Conservation (phyloP, 805 yeast genomes). For the Zygoascus bituminiphila region DNA sequence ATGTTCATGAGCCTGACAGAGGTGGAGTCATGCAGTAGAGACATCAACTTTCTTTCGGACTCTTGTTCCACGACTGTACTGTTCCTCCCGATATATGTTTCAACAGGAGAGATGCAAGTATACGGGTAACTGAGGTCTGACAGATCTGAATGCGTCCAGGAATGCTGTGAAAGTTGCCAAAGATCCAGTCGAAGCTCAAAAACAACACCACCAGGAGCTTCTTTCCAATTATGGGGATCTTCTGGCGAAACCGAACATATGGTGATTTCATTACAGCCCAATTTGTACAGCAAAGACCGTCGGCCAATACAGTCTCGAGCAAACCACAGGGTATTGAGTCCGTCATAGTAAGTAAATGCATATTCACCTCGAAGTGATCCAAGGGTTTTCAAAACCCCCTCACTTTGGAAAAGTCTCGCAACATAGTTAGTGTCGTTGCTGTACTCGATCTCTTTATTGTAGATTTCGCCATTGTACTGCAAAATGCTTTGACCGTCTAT, state of each 20-base stretch:
- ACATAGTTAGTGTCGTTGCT: slow-evolving; percentile 61
- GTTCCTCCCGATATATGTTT: neutral
- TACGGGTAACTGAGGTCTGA: slow-evolving; percentile 5
- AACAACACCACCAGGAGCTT: slow-evolving; percentile 48
- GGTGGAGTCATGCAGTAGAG: slow-evolving; percentile 2
- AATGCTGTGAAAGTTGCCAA: slow-evolving; percentile 14
- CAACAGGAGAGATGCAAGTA: neutral
- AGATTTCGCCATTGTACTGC: slow-evolving; percentile 90
- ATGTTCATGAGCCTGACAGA: slow-evolving; percentile 5
- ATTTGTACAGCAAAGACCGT: slow-evolving; percentile 55
- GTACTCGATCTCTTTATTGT: slow-evolving; percentile 44
- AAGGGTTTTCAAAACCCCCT: slow-evolving; percentile 37
- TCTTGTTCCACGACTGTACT: too few species aligned
- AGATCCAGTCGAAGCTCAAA: slow-evolving; percentile 34
- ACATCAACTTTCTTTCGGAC: slow-evolving; percentile 1
- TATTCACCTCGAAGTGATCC: slow-evolving; percentile 66
- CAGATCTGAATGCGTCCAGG: slow-evolving; percentile 7
- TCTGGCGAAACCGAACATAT: slow-evolving; percentile 38
- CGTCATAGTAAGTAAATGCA: slow-evolving; percentile 45
- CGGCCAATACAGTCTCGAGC: slow-evolving; percentile 82
- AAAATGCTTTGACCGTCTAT: slow-evolving; percentile 32
- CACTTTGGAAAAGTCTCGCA: slow-evolving; percentile 29
- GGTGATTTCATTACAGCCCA: slow-evolving; percentile 30
- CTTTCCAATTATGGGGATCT: slow-evolving; percentile 23
- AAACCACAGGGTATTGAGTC: slow-evolving; percentile 43